These are phyloP conservation scores for Bonia amplexicaulis DNA, from an alignment of 176 grass and related monocot species.

Conservation along the genomic window DNA sequence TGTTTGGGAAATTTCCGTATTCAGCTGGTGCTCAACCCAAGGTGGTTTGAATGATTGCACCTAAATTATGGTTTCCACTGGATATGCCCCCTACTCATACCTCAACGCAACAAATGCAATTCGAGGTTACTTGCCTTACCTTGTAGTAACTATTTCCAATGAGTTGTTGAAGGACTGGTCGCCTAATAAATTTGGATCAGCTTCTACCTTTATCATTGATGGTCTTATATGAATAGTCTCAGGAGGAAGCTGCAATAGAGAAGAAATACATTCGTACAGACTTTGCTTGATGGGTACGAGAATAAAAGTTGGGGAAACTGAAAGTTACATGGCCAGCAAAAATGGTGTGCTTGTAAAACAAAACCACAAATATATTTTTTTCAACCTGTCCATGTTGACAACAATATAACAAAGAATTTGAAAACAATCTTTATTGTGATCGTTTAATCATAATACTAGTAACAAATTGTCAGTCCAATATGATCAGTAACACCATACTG, in stretches of 20 bases:
- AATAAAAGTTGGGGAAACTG: no score
- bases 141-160: slow-evolving; percentile 59
- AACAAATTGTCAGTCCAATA: background rate
- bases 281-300: no score
- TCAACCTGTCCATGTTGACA: no score
- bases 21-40: no score
- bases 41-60: no score
- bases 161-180: slow-evolving; percentile 38
- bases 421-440: no score
- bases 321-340: no score
- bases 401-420: no score
- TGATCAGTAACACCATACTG: background rate
- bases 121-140: slow-evolving; percentile 30
- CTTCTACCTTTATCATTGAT: slow-evolving; percentile 63
- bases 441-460: background rate
- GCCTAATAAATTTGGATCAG: slow-evolving; percentile 31
- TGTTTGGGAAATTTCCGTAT: no score
- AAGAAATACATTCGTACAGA: background rate
- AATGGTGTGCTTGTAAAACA: no score
- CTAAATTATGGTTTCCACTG: no score
- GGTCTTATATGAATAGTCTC: slow-evolving; percentile 46
- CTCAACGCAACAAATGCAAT: background rate
- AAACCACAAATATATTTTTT: no score
- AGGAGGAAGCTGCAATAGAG: slow-evolving; percentile 49
- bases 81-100: background rate